phyloP scores from a whole-genome alignment of 2,329 filamentous ascomycete genomes.

The Verticillium zaregamsianum region DNA sequence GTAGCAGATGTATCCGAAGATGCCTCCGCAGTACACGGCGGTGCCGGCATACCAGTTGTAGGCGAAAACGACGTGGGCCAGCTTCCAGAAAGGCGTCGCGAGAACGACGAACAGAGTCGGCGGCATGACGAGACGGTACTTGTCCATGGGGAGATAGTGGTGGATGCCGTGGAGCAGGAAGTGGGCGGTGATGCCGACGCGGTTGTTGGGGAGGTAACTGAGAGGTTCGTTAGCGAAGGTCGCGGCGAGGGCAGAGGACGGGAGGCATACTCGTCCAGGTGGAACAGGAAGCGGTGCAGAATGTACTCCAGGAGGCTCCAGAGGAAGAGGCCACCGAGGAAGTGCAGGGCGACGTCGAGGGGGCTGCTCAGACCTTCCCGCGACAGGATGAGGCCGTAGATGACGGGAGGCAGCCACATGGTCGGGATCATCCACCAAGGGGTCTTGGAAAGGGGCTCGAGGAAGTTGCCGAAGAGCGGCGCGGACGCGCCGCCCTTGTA shows the following conservation, averaged over 20 bases:
- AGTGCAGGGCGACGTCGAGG: conserved; percentile 54
- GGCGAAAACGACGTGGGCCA: conserved; percentile 77
- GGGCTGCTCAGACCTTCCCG: conserved; percentile 52
- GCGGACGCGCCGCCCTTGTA: conserved; percentile 92
- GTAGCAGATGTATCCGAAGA: conserved; percentile 95
- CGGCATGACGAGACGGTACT: conserved; percentile 94
- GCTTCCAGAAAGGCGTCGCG: conserved; percentile 85
- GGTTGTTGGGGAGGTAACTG: conserved; percentile 86
- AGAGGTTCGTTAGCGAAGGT: conserved; percentile 21
- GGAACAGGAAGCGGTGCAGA: conserved; percentile 88
- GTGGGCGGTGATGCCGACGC: conserved; percentile 78
- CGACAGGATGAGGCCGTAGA: conserved; percentile 67
- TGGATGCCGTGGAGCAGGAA: conserved; percentile 96
- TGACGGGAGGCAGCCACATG: conserved; percentile 77
- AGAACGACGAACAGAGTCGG: conserved; percentile 81
- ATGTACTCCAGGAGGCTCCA: conserved; percentile 92
- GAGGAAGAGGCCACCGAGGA: conserved; percentile 64
- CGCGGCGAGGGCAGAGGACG: neutral
- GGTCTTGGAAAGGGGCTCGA: conserved; percentile 95
- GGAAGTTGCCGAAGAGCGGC: conserved; percentile 93
- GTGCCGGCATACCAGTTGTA: conserved; percentile 81
- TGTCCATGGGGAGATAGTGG: conserved; percentile 99
- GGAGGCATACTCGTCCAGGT: conserved; percentile 75
- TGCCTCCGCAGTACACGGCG: conserved; percentile 79
- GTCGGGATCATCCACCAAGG: conserved; percentile 88